Base-by-base conservation (phyloP, 106 monocot species). In the Posidonia australis region DNA sequence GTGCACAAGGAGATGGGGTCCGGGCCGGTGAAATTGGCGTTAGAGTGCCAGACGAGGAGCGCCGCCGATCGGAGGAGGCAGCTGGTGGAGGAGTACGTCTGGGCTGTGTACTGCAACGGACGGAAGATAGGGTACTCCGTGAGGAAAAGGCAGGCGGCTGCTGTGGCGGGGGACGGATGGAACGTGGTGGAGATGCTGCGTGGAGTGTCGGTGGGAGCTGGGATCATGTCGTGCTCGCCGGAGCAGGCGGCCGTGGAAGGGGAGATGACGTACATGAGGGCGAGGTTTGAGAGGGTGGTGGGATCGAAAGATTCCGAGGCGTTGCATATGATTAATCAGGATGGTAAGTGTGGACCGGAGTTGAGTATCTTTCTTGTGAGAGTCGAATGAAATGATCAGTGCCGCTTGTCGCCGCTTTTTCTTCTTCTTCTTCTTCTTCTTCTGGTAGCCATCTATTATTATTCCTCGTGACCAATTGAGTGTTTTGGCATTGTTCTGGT, bases 231-330 rank as follows among this genome's bases (percentile, higher is more conserved):
- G 74, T n/a, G n/a, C n/a, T n/a, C n/a, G n/a, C n/a, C n/a, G n/a
- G n/a, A n/a, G n/a, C n/a, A n/a, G n/a, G 20, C 42, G 45, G 31
- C 14, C 17, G 54, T 16, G 14, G 67, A 65, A 29, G 82, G 82
- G 9, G 82, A 83, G 58, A 29, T 79, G 31, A 83, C 75, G 71
- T 83, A 83, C 65, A 83, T 83, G 79, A 62, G 82, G 31, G 78
- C 83, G 0, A 76, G n/a, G n/a, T n/a, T n/a, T n/a, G n/a, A n/a
- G n/a, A n/a, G n/a, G n/a, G n/a, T n/a, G n/a, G n/a, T n/a, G n/a
- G n/a, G n/a, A n/a, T n/a, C n/a, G n/a, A n/a, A n/a, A n/a, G n/a
- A n/a, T n/a, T n/a, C n/a, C n/a, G 82, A 78, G 67, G 78, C 82
- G 10, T 75, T 79, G 58, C 75, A 83, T 65, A 79, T 83, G 83